Conservation (phyloP, 2,329 filamentous ascomycete species). For the Diaporthe capsici region DNA sequence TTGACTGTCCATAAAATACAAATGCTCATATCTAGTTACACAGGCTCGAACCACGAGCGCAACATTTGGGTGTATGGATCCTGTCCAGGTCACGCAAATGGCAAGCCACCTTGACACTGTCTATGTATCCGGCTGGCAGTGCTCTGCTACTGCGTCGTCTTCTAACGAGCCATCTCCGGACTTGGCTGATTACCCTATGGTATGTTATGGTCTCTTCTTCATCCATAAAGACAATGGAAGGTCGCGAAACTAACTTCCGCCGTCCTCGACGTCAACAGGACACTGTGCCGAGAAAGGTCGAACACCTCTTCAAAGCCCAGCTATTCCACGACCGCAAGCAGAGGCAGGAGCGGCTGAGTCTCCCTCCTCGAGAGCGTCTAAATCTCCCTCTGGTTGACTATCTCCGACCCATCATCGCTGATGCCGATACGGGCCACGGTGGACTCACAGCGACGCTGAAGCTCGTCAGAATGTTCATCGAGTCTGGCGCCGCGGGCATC, state of each 20-base stretch:
- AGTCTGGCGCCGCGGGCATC: slow-evolving; percentile 96
- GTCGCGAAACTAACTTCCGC: slow-evolving; percentile 56
- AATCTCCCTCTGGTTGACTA: slow-evolving; percentile 89
- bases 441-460: slow-evolving; percentile 99
- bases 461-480: slow-evolving; percentile 96
- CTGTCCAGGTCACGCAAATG: slow-evolving; percentile 99
- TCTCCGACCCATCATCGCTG: slow-evolving; percentile 93
- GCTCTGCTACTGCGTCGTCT: slow-evolving; percentile 93
- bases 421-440: slow-evolving; percentile 97
- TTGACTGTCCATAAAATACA: neutral
- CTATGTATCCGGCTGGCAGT: slow-evolving; percentile 99
- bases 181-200: slow-evolving; percentile 96
- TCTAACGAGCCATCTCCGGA: slow-evolving; percentile 97
- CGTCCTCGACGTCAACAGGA: slow-evolving; percentile 71
- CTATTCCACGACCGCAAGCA: slow-evolving; percentile 99
- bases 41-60: slow-evolving; percentile 88
- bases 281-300: slow-evolving; percentile 97
- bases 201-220: slow-evolving; percentile 57
- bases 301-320: slow-evolving; percentile 97
- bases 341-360: slow-evolving; percentile 90
- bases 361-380: slow-evolving; percentile 78
- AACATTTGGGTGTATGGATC: slow-evolving; percentile 97
- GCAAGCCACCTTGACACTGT: slow-evolving; percentile 98
- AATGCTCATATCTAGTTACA: neutral
- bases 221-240: neutral